Conservation (phyloP, 176 grass and related monocot species). For the Calamus simplicifolius region DNA sequence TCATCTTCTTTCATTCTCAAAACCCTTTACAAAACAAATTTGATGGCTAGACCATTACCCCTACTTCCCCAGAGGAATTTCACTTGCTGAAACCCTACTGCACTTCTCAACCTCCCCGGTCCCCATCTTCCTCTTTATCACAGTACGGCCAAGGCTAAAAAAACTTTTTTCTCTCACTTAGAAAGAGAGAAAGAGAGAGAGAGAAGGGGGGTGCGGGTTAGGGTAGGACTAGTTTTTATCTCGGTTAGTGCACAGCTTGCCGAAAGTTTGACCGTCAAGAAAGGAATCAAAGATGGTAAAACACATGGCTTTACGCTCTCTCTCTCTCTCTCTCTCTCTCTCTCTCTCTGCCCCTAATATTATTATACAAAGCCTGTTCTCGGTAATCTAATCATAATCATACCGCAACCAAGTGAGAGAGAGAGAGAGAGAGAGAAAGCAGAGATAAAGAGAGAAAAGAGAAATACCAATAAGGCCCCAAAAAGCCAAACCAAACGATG, state of each 20-base stretch:
- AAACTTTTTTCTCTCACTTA: slow-evolving; percentile 22
- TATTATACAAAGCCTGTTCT: slow-evolving; percentile 16
- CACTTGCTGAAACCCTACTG: too few species aligned
- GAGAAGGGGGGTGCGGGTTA: not conserved
- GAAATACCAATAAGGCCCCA: not conserved
- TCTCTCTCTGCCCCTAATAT: not conserved
- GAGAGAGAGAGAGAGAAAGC: not conserved
- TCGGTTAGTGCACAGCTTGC: slow-evolving; percentile 50
- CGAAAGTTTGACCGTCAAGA: slow-evolving; percentile 71
- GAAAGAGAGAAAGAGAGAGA: slow-evolving; percentile 20
- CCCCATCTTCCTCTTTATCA: slow-evolving; percentile 6
- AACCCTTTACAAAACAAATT: not conserved
- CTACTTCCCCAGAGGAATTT: too few species aligned
- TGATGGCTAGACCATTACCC: too few species aligned
- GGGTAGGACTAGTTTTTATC: slow-evolving; percentile 51
- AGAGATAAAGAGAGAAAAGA: not conserved
- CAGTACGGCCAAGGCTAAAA: slow-evolving; percentile 9
- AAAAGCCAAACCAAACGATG: too few species aligned
- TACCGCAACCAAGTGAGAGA: not conserved
- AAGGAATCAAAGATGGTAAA: slow-evolving; percentile 18
- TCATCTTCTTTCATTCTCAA: slow-evolving; percentile 33
- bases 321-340: not conserved
- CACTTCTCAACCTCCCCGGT: not conserved
- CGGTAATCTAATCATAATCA: slow-evolving; percentile 28
- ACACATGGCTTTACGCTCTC: slow-evolving; percentile 6